A percentile compares a stretch with the other conserved stretches of the same genome.
These are phyloP conservation scores for Eucalyptus caleyi DNA, from an alignment of 345 rosid species.

Conservation along the genomic window DNA sequence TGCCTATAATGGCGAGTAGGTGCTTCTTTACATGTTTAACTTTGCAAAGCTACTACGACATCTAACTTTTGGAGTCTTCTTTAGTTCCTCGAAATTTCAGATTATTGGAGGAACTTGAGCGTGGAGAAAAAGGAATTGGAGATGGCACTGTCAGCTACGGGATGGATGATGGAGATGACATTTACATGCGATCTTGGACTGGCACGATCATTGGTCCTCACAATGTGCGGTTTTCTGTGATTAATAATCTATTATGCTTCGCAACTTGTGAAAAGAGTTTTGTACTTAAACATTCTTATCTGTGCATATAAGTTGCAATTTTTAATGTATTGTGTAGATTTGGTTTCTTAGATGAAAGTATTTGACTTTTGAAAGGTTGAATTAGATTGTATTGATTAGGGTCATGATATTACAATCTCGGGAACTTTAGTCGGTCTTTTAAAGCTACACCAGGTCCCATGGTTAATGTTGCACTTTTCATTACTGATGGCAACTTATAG, in stretches of 20 bases:
- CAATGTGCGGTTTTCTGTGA: background rate
- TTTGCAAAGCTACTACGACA: background rate
- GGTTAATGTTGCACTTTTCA: background rate
- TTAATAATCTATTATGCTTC: background rate
- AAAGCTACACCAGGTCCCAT: background rate
- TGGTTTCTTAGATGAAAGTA: background rate
- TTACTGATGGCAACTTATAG: background rate
- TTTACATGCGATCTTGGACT: constrained; percentile 1
- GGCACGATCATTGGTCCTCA: constrained; percentile 1
- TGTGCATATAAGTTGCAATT: background rate
- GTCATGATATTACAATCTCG: background rate
- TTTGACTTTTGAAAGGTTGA: background rate
- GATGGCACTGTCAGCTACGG: constrained; percentile 1
- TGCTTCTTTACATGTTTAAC: background rate
- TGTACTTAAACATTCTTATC: background rate
- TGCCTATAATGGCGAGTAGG: background rate
- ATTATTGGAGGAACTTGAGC: constrained; percentile 1
- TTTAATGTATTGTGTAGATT: background rate
- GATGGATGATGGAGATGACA: background rate
- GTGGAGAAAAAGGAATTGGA: constrained; percentile 1
- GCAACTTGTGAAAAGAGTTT: background rate
- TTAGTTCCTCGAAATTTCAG: background rate
- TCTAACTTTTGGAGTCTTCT: background rate
- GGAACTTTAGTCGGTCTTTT: background rate
- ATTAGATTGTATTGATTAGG: background rate